These are phyloP conservation scores for Yamadazyma dendronema DNA, from an alignment of 1,139 yeast genomes.

Conservation along the genomic window DNA sequence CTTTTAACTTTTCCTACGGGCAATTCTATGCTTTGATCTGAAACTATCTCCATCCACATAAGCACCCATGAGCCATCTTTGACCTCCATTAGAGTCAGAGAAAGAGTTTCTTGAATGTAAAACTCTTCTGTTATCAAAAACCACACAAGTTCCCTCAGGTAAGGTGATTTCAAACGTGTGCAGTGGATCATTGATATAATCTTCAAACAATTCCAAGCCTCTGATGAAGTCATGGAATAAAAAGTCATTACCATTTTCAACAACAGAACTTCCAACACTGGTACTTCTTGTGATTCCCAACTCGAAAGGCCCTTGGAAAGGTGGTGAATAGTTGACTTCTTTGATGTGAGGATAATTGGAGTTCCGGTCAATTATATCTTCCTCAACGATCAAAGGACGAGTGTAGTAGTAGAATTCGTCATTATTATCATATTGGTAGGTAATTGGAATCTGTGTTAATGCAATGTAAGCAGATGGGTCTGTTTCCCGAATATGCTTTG, in stretches of 20 bases:
- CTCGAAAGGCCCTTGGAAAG: slow-evolving; percentile 82
- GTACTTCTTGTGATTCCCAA: slow-evolving; percentile 40
- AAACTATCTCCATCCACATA: slow-evolving; percentile 74
- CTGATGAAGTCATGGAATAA: slow-evolving; percentile 54
- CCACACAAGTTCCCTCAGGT: slow-evolving; percentile 62
- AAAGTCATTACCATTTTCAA: slow-evolving; percentile 23
- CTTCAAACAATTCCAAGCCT: slow-evolving; percentile 62
- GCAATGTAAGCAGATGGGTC: slow-evolving; percentile 70
- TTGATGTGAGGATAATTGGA: slow-evolving; percentile 43
- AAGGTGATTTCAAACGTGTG: slow-evolving; percentile 59
- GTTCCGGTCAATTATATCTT: slow-evolving; percentile 31
- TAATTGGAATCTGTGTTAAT: slow-evolving; percentile 60
- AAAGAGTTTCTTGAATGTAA: slow-evolving; percentile 70
- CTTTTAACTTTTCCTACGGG: slow-evolving; percentile 1
- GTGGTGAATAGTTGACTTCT: slow-evolving; percentile 76
- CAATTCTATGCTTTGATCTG: slow-evolving; percentile 54
- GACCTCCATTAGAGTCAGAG: slow-evolving; percentile 49
- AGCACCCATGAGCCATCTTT: slow-evolving; percentile 76
- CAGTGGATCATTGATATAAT: slow-evolving; percentile 49
- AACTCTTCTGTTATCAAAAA: slow-evolving; percentile 72
- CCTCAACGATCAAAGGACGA: slow-evolving; percentile 67
- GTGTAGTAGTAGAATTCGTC: slow-evolving; percentile 63
- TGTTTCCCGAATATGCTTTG: slow-evolving; percentile 46
- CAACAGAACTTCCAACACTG: slow-evolving; percentile 7
- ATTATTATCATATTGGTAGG: slow-evolving; percentile 68